phyloP scores from a whole-genome alignment of 2,329 filamentous ascomycete species.

The Ceratocystiopsis minuta region DNA sequence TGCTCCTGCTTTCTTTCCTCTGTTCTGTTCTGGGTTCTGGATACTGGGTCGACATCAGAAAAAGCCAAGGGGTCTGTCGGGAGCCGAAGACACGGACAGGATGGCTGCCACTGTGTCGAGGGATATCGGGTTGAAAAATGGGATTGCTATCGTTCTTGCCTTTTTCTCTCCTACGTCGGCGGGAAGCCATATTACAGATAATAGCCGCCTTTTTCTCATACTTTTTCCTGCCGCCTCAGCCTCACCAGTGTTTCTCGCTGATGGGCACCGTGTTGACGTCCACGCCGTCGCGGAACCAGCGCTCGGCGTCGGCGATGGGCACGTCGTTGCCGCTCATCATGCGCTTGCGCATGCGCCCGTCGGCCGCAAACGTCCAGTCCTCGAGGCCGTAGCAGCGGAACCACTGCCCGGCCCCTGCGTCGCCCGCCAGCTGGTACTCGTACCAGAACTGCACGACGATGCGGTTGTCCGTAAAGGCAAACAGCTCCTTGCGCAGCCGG shows the following conservation, averaged over 20 bases:
- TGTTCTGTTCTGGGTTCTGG: background rate
- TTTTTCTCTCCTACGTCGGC: background rate
- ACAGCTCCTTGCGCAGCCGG: constrained; percentile 64
- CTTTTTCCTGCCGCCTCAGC: no score
- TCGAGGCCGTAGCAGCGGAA: constrained; percentile 76
- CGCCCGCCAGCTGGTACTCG: constrained; percentile 35
- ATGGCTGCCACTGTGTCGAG: no score
- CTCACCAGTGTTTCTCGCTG: constrained; percentile 47
- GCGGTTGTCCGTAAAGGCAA: constrained; percentile 52
- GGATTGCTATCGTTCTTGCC: no score
- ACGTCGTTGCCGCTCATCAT: constrained; percentile 64
- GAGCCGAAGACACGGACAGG: no score
- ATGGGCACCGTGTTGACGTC: constrained; percentile 52
- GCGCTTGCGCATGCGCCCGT: constrained; percentile 54
- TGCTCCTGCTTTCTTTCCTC: background rate
- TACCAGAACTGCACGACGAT: constrained; percentile 90
- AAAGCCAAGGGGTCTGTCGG: no score
- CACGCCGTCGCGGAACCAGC: constrained; percentile 53
- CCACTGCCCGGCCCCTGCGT: constrained; percentile 55
- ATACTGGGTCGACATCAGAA: background rate
- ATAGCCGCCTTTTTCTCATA: background rate
- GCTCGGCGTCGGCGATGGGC: constrained; percentile 38
- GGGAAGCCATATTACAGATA: background rate
- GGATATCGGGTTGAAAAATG: background rate
- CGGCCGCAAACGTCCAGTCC: constrained; percentile 56